A percentile compares a stretch with the other conserved stretches of the same genome.
Evolutionary conservation across 1,139 yeast species (phyloP).

Genomic region (Yamadazyma siamensis): DNA sequence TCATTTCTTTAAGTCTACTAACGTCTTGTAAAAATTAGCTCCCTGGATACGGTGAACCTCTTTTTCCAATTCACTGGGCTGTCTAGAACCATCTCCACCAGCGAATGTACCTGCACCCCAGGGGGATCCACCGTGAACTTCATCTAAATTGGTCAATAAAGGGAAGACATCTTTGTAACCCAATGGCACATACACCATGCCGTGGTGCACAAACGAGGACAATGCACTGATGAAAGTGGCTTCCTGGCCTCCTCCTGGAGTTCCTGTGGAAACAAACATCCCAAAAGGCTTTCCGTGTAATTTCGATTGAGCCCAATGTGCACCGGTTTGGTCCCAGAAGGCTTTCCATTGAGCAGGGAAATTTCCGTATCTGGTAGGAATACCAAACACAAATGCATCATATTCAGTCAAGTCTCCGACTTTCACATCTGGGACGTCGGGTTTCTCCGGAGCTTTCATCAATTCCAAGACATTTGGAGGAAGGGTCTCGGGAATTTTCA

Average conservation of each 20-base stretch:
- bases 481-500: conserved; percentile 49
- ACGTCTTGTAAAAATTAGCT: conserved; percentile 33
- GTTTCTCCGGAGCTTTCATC: conserved; percentile 36
- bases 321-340: conserved; percentile 46
- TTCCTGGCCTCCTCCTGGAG: conserved; percentile 49
- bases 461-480: conserved; percentile 34
- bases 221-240: conserved; percentile 35
- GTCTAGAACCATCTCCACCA: conserved; percentile 47
- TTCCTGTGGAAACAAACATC: conserved; percentile 43
- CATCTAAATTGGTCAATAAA: conserved; percentile 31
- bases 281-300: conserved; percentile 48
- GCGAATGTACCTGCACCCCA: conserved; percentile 54
- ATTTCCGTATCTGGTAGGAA: conserved; percentile 51
- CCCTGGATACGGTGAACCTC: conserved; percentile 43
- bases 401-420: conserved; percentile 32
- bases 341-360: conserved; percentile 44
- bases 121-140: conserved; percentile 46
- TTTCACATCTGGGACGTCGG: conserved; percentile 38
- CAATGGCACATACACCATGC: conserved; percentile 48
- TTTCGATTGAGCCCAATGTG: conserved; percentile 47
- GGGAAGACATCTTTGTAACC: conserved; percentile 39
- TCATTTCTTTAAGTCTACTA: conserved; percentile 13
- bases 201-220: conserved; percentile 45
- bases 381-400: conserved; percentile 49
- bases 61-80: conserved; percentile 37